These are phyloP conservation scores for Pleodorina starrii DNA, from an alignment of 139 green algal genomes.

Conservation along the genomic window DNA sequence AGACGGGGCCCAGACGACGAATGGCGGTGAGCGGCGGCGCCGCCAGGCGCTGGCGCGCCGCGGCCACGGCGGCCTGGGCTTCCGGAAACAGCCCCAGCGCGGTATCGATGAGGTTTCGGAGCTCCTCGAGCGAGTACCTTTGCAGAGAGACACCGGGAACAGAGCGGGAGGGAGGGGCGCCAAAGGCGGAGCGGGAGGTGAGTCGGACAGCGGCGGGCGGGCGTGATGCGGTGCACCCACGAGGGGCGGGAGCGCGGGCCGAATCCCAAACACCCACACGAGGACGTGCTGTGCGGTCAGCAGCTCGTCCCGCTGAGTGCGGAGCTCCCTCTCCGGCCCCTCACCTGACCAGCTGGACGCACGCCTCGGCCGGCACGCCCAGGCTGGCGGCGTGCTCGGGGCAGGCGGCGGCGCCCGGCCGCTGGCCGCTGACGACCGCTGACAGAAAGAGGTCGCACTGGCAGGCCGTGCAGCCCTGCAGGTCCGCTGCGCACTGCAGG, in stretches of 20 bases:
- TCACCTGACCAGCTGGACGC: conserved; percentile 77
- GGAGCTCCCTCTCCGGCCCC: no score
- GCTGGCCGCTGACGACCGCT: conserved; percentile 66
- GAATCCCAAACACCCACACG: no score
- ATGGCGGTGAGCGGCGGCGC: not conserved
- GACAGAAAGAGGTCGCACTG: conserved; percentile 83
- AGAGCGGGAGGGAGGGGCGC: no score
- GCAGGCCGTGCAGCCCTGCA: conserved; percentile 81
- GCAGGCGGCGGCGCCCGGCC: conserved; percentile 70
- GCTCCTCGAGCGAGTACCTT: conserved; percentile 56
- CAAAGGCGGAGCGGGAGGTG: no score
- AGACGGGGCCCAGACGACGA: not conserved
- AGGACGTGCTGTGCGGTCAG: no score
- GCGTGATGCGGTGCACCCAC: no score
- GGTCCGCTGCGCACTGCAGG: no score
- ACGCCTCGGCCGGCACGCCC: conserved; percentile 37
- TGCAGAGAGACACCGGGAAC: no score
- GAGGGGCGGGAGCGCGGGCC: no score
- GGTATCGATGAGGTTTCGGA: conserved; percentile 49
- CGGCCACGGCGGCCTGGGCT: not conserved
- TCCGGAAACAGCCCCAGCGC: conserved; percentile 54
- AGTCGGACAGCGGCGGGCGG: no score
- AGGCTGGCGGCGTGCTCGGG: conserved; percentile 76
- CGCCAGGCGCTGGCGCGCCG: conserved; percentile 11
- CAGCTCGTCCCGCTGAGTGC: no score